Percentiles rank a stretch among this genome's conserved stretches.
phyloP scores from a whole-genome alignment of 148 eudicot genomes.

The Amaranthus hypochondriacus region DNA sequence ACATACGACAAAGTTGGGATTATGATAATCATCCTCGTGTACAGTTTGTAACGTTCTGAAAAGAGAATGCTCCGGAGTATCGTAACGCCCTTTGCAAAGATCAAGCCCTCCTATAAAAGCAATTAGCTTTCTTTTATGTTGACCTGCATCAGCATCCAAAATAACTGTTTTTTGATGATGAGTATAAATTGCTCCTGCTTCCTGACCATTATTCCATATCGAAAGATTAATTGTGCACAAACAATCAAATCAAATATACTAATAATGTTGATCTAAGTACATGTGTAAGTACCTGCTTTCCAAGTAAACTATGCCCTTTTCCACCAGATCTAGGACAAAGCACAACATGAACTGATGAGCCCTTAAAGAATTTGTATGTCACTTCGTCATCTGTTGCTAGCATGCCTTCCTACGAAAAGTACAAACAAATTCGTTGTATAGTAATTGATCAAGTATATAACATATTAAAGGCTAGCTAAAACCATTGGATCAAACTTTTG shows the following conservation, averaged over 20 bases:
- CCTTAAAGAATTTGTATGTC: conserved; percentile 77
- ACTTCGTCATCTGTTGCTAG: conserved; percentile 79
- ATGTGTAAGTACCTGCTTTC: conserved; percentile 47
- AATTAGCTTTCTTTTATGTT: conserved; percentile 57
- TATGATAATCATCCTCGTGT: conserved; percentile 79
- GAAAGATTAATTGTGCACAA: conserved; percentile 1
- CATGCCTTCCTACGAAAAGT: conserved; percentile 59
- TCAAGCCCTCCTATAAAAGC: conserved; percentile 95
- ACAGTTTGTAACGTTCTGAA: conserved; percentile 58
- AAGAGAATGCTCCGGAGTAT: conserved; percentile 69
- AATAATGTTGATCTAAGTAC: not conserved
- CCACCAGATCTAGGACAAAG: conserved; percentile 78
- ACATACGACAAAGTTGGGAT: conserved; percentile 67
- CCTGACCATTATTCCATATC: conserved; percentile 43
- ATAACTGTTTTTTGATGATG: conserved; percentile 91
- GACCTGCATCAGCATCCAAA: conserved; percentile 84
- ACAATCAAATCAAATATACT: not conserved
- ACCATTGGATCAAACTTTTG: not conserved
- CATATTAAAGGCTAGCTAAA: not conserved
- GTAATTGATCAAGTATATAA: not conserved
- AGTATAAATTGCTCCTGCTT: conserved; percentile 88
- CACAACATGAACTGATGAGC: conserved; percentile 74
- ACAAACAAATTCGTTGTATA: not conserved
- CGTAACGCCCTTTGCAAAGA: conserved; percentile 92
- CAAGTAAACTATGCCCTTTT: conserved; percentile 74